phyloP scores from a whole-genome alignment of 352 stramenopile species.

The Phytophthora rubi region DNA sequence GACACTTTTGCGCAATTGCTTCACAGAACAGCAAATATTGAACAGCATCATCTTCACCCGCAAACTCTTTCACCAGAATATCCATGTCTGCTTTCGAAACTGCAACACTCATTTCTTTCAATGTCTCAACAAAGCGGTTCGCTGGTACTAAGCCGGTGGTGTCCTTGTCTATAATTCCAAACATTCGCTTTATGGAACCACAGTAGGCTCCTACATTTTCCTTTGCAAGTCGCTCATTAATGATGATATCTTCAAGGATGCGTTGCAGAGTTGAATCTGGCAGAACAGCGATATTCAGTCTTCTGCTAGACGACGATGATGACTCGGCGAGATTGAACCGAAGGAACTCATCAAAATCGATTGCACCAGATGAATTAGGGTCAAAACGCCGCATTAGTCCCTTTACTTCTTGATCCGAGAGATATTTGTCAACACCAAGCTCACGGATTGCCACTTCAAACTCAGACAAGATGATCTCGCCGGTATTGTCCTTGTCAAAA shows the following conservation, averaged over 20 bases:
- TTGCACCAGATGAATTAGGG: conserved; percentile 65
- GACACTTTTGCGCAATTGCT: conserved; percentile 53
- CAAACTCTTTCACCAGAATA: conserved; percentile 54
- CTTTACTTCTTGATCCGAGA: conserved; percentile 81
- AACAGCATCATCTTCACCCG: conserved; percentile 37
- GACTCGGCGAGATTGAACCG: conserved; percentile 77
- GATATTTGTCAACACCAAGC: conserved; percentile 74
- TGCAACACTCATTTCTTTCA: conserved; percentile 68
- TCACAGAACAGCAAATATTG: conserved; percentile 71
- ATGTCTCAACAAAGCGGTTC: conserved; percentile 58
- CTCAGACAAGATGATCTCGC: conserved; percentile 72
- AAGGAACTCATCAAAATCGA: conserved; percentile 79
- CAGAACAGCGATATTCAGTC: conserved; percentile 31
- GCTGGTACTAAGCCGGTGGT: conserved; percentile 54
- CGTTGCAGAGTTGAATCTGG: conserved; percentile 42
- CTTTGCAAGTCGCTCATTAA: conserved; percentile 53
- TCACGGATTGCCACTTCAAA: conserved; percentile 75
- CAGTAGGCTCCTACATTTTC: conserved; percentile 59
- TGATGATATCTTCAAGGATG: conserved; percentile 58
- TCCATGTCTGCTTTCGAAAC: conserved; percentile 49
- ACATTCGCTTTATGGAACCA: conserved; percentile 79
- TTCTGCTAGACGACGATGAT: conserved; percentile 54
- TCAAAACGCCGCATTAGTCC: conserved; percentile 83
- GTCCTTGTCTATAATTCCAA: conserved; percentile 82
- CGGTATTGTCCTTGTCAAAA: conserved; percentile 78